Base-by-base conservation (phyloP, 305 asterid genomes). In the Fraxinus xanthoxyloides region DNA sequence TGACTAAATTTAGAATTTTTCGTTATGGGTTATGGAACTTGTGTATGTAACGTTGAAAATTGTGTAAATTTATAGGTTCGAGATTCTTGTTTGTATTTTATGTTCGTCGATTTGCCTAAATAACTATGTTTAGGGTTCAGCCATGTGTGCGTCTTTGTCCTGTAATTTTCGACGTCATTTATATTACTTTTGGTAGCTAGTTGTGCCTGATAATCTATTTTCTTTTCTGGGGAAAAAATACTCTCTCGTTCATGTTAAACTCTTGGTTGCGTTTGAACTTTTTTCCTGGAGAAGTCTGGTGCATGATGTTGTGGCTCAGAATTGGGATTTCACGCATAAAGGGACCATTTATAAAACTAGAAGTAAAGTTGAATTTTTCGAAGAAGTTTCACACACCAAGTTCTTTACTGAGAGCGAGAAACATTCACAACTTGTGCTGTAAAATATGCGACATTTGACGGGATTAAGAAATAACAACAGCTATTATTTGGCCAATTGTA, bases 1-100 rank as follows among this genome's bases (percentile, higher is more conserved):
- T 56, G 79, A 77, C 77, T 69, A 43, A 34, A 70, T 78, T 69
- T 72, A 17, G 70, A 73, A 46, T 59, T 7, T 77, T 63, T 63
- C 38, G 31, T 72, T 77, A 63, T 63, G 73, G 73, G 61, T 65
- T 36, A 4, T 31, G 75, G 43, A 70, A 70, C 21, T 30, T 70
- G 24, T 17, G 35, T 30, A 6, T 70, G 31, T 13, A 30, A 30
- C 36, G 17, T 32, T 30, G 26, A 31, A 17, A 70, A 30, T 3
- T 31, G 26, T 10, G n/a, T 17, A 31, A 70, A 12, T 69, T 15
- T 70, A 31, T 12, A 69, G 21, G 21, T 13, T 67, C 19, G 36
- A 15, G 36, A 67, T 70, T 70, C 6, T 31, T 70, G 43, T n/a
- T 70, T 30, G 31, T 19, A 30, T 70, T 70, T 31, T 70, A 15